Percentiles rank a stretch among this genome's conserved stretches.
Conservation (phyloP, 495 filamentous ascomycete species). For the Aspergillus hancockii region DNA sequence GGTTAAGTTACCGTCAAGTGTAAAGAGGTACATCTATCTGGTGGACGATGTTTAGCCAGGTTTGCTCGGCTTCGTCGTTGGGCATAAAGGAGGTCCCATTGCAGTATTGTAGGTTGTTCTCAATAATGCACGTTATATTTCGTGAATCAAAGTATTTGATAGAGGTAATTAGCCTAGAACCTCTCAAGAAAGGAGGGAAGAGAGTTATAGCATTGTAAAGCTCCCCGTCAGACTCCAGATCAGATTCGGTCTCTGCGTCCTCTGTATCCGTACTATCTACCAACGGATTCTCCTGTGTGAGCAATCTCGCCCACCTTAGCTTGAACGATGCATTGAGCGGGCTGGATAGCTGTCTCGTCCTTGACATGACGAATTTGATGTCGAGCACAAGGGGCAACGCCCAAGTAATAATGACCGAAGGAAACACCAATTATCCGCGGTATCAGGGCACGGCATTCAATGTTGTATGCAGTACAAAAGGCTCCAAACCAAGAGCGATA, state of each 20-base stretch:
- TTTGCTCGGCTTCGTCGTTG: slow-evolving; percentile 73
- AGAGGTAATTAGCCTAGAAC: slow-evolving; percentile 61
- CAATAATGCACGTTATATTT: slow-evolving; percentile 55
- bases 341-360: slow-evolving; percentile 28
- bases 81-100: slow-evolving; percentile 71
- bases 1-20: slow-evolving; percentile 61
- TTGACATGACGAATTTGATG: slow-evolving; percentile 32
- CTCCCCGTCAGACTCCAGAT: slow-evolving; percentile 22
- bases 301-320: slow-evolving; percentile 12
- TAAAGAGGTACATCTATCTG: slow-evolving; percentile 64
- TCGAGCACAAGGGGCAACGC: slow-evolving; percentile 4
- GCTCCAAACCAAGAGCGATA: not conserved
- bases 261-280: slow-evolving; percentile 14
- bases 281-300: slow-evolving; percentile 10
- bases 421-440: not conserved
- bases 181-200: slow-evolving; percentile 35
- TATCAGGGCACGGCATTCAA: not conserved
- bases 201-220: slow-evolving; percentile 31
- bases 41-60: slow-evolving; percentile 66
- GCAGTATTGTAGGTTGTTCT: slow-evolving; percentile 70
- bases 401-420: not conserved
- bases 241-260: slow-evolving; percentile 25
- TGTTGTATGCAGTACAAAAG: not conserved
- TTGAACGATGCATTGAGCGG: slow-evolving; percentile 18
- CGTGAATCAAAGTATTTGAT: slow-evolving; percentile 57